phyloP scores from a whole-genome alignment of 192 early-diverging fungal species.

The Pilaira anomala region DNA sequence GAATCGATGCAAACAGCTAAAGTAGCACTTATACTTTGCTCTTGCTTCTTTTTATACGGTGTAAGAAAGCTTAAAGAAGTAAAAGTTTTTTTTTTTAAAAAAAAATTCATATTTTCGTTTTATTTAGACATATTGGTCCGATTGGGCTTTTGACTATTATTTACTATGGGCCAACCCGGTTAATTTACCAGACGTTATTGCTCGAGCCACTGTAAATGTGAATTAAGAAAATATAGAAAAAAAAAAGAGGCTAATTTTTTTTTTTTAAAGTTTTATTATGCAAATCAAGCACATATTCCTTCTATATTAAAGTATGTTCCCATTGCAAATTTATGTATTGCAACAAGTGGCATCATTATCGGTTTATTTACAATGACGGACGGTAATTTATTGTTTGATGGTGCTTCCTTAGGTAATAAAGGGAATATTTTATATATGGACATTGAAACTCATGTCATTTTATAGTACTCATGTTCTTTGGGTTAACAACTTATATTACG shows the following conservation, averaged over 20 bases:
- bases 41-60: conserved; percentile 29
- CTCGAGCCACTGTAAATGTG: conserved; percentile 22
- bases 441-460: neutral
- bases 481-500: conserved; percentile 14
- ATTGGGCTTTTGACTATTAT: conserved; percentile 32
- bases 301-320: conserved; percentile 25
- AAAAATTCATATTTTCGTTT: neutral
- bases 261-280: conserved; percentile 23
- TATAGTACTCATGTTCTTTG: conserved; percentile 18
- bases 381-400: conserved; percentile 31
- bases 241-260: neutral
- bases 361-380: conserved; percentile 27
- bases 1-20: conserved; percentile 16
- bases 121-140: conserved; percentile 24
- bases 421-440: neutral
- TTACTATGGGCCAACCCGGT: conserved; percentile 26
- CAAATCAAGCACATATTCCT: conserved; percentile 22
- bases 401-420: conserved; percentile 25
- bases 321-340: conserved; percentile 23
- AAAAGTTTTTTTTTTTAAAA: too few species aligned
- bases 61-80: conserved; percentile 5
- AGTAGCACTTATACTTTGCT: conserved; percentile 21
- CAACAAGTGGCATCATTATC: conserved; percentile 16
- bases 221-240: neutral
- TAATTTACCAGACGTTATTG: conserved; percentile 17